Base-by-base conservation (phyloP, 345 rosid genomes). In the Litchi chinensis region DNA sequence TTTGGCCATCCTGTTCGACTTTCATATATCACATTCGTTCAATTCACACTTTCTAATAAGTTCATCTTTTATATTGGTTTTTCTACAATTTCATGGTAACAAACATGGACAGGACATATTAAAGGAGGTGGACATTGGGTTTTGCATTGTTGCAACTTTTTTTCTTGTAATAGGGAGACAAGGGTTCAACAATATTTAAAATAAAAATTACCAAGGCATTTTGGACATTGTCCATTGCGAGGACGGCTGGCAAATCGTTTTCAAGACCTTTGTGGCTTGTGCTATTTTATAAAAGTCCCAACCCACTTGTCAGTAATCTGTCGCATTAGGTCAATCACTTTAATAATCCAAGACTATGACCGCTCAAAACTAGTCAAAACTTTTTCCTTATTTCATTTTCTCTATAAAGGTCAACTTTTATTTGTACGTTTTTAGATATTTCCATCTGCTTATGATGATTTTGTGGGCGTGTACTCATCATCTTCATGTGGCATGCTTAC, bases 161-260 rank as follows among this genome's bases (percentile, higher is more conserved):
- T 32, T 32, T 32, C 37, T 2, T 32, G 37, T 32, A 32, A 32
- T 32, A 32, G 37, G 37, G 37, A 32, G 37, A 32, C 37, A 32
- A 3, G 37, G 37, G 3, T 32, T 32, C 37, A 32, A 32, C 37
- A 1, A 32, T 32, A 3, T 32, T 32, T 32, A 1, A 41, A 74
- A 77, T 46, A 28, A 28, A 43, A 12, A 5, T 15, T 44, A 18
- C 32, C 9, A 13, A 13, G 21, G 19, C 26, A 15, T 77, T 69
- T 52, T 70, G 83, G 64, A 66, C 70, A 19, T 73, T 69, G 75
- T 82, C 77, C 79, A 84, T 73, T 76, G 84, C 18, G 57, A 68
- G 89, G 89, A 76, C 86, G 85, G 87, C 87, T 83, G 21, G 28
- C 44, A 4, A 21, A 74, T 84, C 82, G 69, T 48, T 81, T 76